Conservation (phyloP, 2,329 filamentous ascomycete species). For the Xylaria sp. region DNA sequence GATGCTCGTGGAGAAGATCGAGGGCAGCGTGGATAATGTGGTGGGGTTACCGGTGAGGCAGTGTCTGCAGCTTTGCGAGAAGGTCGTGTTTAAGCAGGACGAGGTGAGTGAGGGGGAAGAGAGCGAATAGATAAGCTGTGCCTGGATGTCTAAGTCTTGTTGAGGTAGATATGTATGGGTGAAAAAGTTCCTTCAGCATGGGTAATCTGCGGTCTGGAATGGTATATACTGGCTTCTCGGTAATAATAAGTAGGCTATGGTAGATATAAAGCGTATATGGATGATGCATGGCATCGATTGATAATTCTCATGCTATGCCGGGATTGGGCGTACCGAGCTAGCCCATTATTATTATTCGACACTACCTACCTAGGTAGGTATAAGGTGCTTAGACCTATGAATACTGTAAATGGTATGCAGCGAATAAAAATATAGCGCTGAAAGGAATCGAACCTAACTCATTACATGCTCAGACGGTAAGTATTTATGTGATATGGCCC, state of each 20-base stretch:
- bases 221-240: conserved; percentile 18
- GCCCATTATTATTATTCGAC: too few relatives aligned
- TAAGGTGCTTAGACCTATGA: too few relatives aligned
- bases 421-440: too few relatives aligned
- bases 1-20: conserved; percentile 87
- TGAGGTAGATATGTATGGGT: neutral
- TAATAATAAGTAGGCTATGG: conserved; percentile 16
- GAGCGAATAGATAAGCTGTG: conserved; percentile 36
- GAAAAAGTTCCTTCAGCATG: neutral
- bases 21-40: conserved; percentile 93
- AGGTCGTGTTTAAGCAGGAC: conserved; percentile 81
- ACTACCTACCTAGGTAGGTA: too few relatives aligned
- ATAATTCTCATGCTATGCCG: neutral
- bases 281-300: conserved; percentile 4
- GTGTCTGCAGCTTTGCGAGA: conserved; percentile 85
- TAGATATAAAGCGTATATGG: conserved; percentile 6
- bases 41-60: conserved; percentile 86
- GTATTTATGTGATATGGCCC: neutral
- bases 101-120: conserved; percentile 57
- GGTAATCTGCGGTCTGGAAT: neutral
- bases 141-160: conserved; percentile 15
- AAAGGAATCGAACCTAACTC: too few relatives aligned
- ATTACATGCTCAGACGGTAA: too few relatives aligned
- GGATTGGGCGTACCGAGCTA: too few relatives aligned
- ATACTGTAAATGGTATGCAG: too few relatives aligned